Conservation (phyloP, 208 protist genomes). For the Kentomonas sorsogonicus region DNA sequence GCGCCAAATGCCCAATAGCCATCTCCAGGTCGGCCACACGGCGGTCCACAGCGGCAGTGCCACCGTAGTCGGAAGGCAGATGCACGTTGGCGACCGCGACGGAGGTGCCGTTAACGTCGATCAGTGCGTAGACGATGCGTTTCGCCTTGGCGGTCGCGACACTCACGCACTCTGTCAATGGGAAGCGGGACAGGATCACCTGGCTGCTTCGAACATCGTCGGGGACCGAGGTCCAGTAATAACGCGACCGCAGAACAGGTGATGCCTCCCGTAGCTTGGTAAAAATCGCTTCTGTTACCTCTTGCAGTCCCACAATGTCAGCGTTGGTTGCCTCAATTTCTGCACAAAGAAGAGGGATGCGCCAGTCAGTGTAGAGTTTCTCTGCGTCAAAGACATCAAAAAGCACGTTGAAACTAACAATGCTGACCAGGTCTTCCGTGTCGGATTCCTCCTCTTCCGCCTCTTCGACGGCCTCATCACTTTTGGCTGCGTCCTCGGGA, state of each 20-base stretch:
- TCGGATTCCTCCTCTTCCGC: background rate
- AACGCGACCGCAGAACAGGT: background rate
- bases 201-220: conserved; percentile 10
- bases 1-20: too few relatives aligned
- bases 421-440: background rate
- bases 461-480: background rate
- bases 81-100: conserved; percentile 11
- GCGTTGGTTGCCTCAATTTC: conserved; percentile 7
- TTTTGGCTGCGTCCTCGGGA: background rate
- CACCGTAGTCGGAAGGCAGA: conserved; percentile 10
- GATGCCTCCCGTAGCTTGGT: conserved; percentile 3
- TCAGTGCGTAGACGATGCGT: conserved; percentile 10
- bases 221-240: conserved; percentile 14
- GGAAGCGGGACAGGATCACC: conserved; percentile 7
- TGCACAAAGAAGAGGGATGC: conserved; percentile 7
- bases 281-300: conserved; percentile 11
- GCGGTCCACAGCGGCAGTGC: background rate
- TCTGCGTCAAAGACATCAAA: conserved; percentile 9
- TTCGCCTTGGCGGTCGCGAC: conserved; percentile 7
- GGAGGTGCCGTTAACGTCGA: background rate
- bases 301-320: conserved; percentile 15
- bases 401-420: conserved; percentile 13
- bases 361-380: conserved; percentile 10
- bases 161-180: conserved; percentile 11
- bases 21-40: too few relatives aligned